Percentiles rank a stretch among this genome's conserved stretches.
phyloP scores from a whole-genome alignment of 2,329 filamentous ascomycete genomes.

The Fusarium sp. region DNA sequence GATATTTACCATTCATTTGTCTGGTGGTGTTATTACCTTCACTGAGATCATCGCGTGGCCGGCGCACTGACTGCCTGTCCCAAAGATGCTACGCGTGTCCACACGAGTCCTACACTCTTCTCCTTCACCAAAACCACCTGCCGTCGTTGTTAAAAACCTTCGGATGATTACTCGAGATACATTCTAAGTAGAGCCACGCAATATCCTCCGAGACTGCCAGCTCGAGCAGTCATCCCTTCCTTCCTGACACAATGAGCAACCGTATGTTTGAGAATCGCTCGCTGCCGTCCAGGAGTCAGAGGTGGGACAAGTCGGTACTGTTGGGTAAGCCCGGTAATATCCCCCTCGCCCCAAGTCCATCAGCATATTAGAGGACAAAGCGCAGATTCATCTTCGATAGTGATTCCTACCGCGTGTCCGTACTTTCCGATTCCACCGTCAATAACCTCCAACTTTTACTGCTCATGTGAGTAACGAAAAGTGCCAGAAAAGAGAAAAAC shows the following conservation, averaged over 20 bases:
- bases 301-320: conserved; percentile 32
- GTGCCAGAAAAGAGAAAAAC: conserved; percentile 38
- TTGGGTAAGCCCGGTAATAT: conserved; percentile 32
- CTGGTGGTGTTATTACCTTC: conserved; percentile 25
- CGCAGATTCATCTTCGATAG: conserved; percentile 40
- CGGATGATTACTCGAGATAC: conserved; percentile 51
- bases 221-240: conserved; percentile 31
- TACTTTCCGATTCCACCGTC: conserved; percentile 38
- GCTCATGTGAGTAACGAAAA: conserved; percentile 38
- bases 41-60: conserved; percentile 27
- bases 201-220: conserved; percentile 33
- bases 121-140: conserved; percentile 45
- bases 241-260: conserved; percentile 42
- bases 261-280: conserved; percentile 32
- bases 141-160: conserved; percentile 46
- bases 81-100: conserved; percentile 42
- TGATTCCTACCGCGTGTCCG: conserved; percentile 39
- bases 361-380: conserved; percentile 42
- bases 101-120: conserved; percentile 38
- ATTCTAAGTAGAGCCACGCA: conserved; percentile 48
- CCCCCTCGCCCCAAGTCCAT: conserved; percentile 35
- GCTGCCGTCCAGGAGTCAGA: conserved; percentile 30
- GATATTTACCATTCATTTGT: conserved; percentile 24
- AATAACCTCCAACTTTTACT: conserved; percentile 47
- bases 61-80: conserved; percentile 22